Conservation (phyloP, 2,329 filamentous ascomycete species). For the Chaetomium sp. region DNA sequence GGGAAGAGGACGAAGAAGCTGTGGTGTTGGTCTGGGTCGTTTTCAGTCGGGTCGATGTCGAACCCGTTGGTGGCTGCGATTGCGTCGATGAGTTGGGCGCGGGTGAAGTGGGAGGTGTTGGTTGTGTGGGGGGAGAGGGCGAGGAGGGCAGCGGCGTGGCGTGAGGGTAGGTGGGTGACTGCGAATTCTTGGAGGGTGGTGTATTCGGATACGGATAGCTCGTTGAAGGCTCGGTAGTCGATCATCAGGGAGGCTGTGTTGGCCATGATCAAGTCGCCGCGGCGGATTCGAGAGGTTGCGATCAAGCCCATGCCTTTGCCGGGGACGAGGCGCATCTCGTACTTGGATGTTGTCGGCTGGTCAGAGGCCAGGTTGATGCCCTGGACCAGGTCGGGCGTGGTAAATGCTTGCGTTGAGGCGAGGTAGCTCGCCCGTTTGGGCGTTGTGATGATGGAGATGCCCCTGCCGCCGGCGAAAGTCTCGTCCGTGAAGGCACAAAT, state of each 20-base stretch:
- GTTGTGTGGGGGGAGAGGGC: slow-evolving; percentile 33
- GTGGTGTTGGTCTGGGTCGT: slow-evolving; percentile 25
- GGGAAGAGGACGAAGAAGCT: slow-evolving; percentile 35
- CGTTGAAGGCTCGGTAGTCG: slow-evolving; percentile 33
- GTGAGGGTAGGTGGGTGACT: slow-evolving; percentile 27
- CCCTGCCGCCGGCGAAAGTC: slow-evolving; percentile 31
- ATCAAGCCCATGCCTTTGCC: slow-evolving; percentile 36
- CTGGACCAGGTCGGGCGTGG: slow-evolving; percentile 19
- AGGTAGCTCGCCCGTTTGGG: slow-evolving; percentile 27
- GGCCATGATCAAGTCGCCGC: slow-evolving; percentile 35
- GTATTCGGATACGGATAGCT: slow-evolving; percentile 25
- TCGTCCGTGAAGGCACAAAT: slow-evolving; percentile 33
- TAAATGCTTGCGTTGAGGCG: slow-evolving; percentile 27
- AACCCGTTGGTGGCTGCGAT: slow-evolving; percentile 35
- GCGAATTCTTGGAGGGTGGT: slow-evolving; percentile 28
- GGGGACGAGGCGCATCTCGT: slow-evolving; percentile 31
- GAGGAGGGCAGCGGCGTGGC: slow-evolving; percentile 29
- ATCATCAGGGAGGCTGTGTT: slow-evolving; percentile 34
- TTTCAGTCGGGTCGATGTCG: slow-evolving; percentile 31
- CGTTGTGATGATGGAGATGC: slow-evolving; percentile 35
- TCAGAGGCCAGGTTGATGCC: slow-evolving; percentile 27
- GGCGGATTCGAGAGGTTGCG: slow-evolving; percentile 29
- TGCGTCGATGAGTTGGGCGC: slow-evolving; percentile 29
- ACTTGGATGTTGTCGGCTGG: slow-evolving; percentile 22
- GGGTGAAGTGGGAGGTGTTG: slow-evolving; percentile 16